Percentiles rank a stretch among this genome's conserved stretches.
phyloP scores from a whole-genome alignment of 495 filamentous ascomycete species.

The Penicillium nucicola region DNA sequence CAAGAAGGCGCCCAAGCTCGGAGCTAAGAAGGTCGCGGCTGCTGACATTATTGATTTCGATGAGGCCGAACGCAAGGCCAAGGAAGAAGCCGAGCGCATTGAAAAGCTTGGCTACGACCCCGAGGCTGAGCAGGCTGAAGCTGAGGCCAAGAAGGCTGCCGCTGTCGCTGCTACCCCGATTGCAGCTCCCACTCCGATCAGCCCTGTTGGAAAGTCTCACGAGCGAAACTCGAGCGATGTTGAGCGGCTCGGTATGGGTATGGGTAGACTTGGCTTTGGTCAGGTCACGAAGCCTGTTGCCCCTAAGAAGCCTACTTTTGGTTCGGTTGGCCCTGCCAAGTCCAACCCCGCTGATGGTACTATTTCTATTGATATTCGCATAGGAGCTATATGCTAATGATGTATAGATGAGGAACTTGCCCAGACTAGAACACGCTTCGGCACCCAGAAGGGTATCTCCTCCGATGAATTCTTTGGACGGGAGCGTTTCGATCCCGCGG shows the following conservation, averaged over 20 bases:
- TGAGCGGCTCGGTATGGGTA: conserved; percentile 88
- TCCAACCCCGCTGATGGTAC: conserved; percentile 64
- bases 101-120: conserved; percentile 98
- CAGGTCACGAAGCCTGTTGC: conserved; percentile 65
- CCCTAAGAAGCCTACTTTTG: conserved; percentile 81
- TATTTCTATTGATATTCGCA: conserved; percentile 6
- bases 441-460: conserved; percentile 90
- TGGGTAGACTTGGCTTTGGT: conserved; percentile 85
- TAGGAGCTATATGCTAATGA: conserved; percentile 5
- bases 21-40: conserved; percentile 80
- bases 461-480: conserved; percentile 98
- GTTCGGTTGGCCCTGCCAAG: conserved; percentile 68
- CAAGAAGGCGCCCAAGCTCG: conserved; percentile 84
- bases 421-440: conserved; percentile 55
- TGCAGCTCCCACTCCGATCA: conserved; percentile 71
- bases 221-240: conserved; percentile 69
- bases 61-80: conserved; percentile 92
- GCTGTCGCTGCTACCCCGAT: conserved; percentile 53
- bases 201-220: conserved; percentile 51
- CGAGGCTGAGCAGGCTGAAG: conserved; percentile 72
- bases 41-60: conserved; percentile 89
- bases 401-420: conserved; percentile 38
- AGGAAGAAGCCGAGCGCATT: conserved; percentile 94
- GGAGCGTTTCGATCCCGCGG: conserved; percentile 73
- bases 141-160: conserved; percentile 51